Evolutionary conservation across 202 grass and related monocot genomes (phyloP), one percentile per base, ranked within the genome.

Genomic region (Cymbopogon flexuosus): DNA sequence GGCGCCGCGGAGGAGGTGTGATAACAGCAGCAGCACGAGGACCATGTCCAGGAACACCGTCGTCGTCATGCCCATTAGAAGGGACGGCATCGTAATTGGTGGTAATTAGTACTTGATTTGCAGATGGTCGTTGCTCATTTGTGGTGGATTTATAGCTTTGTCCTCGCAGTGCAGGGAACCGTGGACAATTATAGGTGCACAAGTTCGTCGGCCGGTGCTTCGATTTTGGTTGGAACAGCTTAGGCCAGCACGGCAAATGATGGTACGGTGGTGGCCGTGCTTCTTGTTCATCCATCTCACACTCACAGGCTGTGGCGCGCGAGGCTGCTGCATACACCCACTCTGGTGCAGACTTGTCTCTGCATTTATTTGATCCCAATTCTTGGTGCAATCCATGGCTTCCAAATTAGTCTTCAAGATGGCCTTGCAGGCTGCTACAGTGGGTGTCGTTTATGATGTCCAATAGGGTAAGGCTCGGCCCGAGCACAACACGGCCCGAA

Each of bases 231-330:
- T 30, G 13, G 22, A 61, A 60, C 49, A 68, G n/a, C 47, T 68
- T 67, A 49, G 37, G 16, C 15, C 10, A n/a, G 61, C 49, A n/a
- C 18, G 4, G 4, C 46, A 23, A 78, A 83, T 39, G 6, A 60
- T 72, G 22, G 35, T 79, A 87, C 9, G 73, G 27, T 79, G 29
- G 85, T 79, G 37, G 85, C 67, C 74, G 74, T 37, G 67, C 29
- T 87, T 87, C 14, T 87, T 83, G 80, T 18, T 87, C 85, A 67
- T 79, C 79, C 66, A 65, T 78, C 43, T 58, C 33, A 23, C 1
- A 0, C 27, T 27, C 27, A 6, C 7, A 5, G n/a, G 52, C 54
- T 58, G n/a, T 52, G 16, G 5, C 47, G 16, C 16, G 46, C 15
- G 47, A 15, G 16, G 16, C 49, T n/a, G 47, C 49, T 54, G 18